Percentiles rank a stretch among this genome's conserved stretches.
Conservation (phyloP, 257 asterid genomes). For the Solanum tarijense region DNA sequence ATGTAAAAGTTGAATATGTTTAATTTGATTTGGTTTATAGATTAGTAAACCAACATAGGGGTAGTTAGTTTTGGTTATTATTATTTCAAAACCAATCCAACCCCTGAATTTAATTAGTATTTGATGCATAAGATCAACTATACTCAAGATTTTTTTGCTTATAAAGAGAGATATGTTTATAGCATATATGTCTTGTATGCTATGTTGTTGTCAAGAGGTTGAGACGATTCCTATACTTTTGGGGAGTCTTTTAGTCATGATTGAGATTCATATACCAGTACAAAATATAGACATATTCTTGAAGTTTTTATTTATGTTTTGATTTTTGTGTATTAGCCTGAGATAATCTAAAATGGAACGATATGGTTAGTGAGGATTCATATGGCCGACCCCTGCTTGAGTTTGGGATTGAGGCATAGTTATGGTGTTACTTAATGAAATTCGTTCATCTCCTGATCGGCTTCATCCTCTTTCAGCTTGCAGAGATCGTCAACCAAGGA, state of each 20-base stretch:
- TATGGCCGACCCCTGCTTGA: not conserved
- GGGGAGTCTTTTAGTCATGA: not conserved
- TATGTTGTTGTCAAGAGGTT: not conserved
- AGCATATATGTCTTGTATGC: not conserved
- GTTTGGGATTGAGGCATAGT: not conserved
- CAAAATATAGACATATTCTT: not conserved
- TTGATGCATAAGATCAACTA: too few relatives aligned
- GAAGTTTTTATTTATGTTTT: not conserved
- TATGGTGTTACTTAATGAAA: not conserved
- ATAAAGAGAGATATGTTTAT: too few relatives aligned
- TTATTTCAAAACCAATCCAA: too few relatives aligned
- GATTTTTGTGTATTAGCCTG: not conserved
- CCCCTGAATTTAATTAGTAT: too few relatives aligned
- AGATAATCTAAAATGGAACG: not conserved
- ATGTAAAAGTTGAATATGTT: too few relatives aligned
- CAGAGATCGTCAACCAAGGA: slow-evolving; percentile 89
- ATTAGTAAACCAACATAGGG: too few relatives aligned
- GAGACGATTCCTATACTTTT: not conserved
- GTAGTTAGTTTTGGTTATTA: too few relatives aligned
- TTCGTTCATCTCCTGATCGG: not conserved
- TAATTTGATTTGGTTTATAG: too few relatives aligned
- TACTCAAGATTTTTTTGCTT: too few relatives aligned
- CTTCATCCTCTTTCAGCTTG: slow-evolving; percentile 39
- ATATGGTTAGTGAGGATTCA: not conserved
- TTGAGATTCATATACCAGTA: not conserved